Conservation (phyloP, 2,329 filamentous ascomycete genomes). For the Tympanopsis confertula region DNA sequence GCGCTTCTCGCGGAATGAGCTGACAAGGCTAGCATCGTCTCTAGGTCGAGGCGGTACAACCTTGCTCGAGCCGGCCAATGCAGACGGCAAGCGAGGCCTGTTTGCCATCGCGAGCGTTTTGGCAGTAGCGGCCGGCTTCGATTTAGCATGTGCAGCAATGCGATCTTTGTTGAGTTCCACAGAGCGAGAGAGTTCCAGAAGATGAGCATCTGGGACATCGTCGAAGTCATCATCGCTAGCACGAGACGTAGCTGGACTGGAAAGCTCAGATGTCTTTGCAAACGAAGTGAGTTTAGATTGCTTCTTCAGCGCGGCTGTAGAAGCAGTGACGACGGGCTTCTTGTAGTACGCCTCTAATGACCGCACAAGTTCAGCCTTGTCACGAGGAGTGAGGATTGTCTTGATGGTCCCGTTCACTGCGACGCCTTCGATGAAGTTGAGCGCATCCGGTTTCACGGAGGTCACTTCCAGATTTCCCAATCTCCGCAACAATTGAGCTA, state of each 20-base stretch:
- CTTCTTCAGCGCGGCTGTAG: slow-evolving; percentile 29
- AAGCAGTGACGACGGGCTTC: slow-evolving; percentile 18
- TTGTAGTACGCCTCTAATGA: slow-evolving; percentile 45
- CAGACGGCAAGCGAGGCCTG: slow-evolving; percentile 16
- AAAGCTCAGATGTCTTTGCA: slow-evolving; percentile 30
- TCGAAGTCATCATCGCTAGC: slow-evolving; percentile 11
- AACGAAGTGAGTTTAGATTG: slow-evolving; percentile 51
- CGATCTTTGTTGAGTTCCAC: neutral
- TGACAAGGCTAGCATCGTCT: slow-evolving; percentile 24
- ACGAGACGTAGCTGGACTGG: slow-evolving; percentile 11
- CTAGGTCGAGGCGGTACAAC: slow-evolving; percentile 17
- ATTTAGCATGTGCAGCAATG: neutral
- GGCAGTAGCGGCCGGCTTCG: slow-evolving; percentile 2
- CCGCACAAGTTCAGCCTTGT: slow-evolving; percentile 71
- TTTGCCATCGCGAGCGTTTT: slow-evolving; percentile 16
- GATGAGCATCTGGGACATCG: slow-evolving; percentile 9
- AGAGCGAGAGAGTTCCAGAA: neutral
- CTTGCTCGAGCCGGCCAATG: no score
- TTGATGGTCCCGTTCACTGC: slow-evolving; percentile 46
- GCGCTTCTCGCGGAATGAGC: slow-evolving; percentile 61
- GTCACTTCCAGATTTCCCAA: slow-evolving; percentile 68
- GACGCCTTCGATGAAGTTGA: slow-evolving; percentile 52
- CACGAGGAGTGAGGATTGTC: slow-evolving; percentile 70
- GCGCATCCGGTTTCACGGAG: slow-evolving; percentile 43
- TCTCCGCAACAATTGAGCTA: slow-evolving; percentile 72